Percentiles rank a stretch among this genome's conserved stretches.
These are phyloP conservation scores for Globisporangium emineosum DNA, from an alignment of 352 stramenopile genomes.

Conservation along the genomic window DNA sequence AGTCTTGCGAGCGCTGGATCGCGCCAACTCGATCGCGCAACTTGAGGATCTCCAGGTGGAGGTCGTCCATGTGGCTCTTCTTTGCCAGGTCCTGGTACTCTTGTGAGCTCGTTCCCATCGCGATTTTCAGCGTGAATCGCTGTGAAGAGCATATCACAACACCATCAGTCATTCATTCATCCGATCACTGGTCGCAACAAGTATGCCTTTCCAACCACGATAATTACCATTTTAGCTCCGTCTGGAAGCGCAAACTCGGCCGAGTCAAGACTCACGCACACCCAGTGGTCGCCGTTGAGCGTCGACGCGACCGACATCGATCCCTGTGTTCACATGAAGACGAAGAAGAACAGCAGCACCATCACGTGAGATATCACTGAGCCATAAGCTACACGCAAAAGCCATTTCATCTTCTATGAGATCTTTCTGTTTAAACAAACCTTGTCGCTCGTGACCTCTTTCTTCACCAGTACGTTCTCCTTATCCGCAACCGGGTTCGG, in stretches of 20 bases:
- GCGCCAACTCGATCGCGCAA: slow-evolving; percentile 71
- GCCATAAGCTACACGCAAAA: not conserved
- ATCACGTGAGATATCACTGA: not conserved
- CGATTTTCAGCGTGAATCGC: slow-evolving; percentile 67
- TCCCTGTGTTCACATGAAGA: slow-evolving; percentile 28
- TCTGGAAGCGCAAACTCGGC: slow-evolving; percentile 60
- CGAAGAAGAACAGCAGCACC: not conserved
- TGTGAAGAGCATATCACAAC: slow-evolving; percentile 14
- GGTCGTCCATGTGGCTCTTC: slow-evolving; percentile 79
- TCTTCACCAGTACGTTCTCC: slow-evolving; percentile 54
- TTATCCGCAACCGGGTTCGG: slow-evolving; percentile 35
- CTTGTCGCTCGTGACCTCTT: slow-evolving; percentile 53
- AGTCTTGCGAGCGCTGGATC: slow-evolving; percentile 85
- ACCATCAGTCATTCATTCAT: not conserved
- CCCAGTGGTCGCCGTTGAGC: slow-evolving; percentile 64
- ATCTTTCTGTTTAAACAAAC: slow-evolving; percentile 16
- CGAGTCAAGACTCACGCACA: slow-evolving; percentile 69
- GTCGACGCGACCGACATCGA: slow-evolving; percentile 65
- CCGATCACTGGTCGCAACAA: too few species aligned
- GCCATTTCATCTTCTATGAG: too few species aligned
- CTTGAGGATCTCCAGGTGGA: slow-evolving; percentile 79
- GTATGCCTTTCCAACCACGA: not conserved
- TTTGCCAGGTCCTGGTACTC: slow-evolving; percentile 84
- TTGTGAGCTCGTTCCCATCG: slow-evolving; percentile 64
- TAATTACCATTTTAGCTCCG: slow-evolving; percentile 56